These are phyloP conservation scores for Geranium brycei DNA, from an alignment of 345 rosid genomes.

Conservation along the genomic window DNA sequence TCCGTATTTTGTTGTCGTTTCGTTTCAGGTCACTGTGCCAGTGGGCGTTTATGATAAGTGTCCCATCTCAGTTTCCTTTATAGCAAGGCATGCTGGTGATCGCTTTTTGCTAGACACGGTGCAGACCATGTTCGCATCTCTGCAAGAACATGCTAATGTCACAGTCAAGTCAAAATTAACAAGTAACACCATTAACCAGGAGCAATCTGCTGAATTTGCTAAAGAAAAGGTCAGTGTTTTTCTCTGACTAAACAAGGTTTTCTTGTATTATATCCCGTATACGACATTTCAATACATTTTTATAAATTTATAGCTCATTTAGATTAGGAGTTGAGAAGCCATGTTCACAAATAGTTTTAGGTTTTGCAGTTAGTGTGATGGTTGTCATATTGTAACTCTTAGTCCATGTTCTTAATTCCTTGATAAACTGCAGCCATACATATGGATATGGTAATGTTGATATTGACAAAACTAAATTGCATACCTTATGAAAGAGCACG, in stretches of 20 bases:
- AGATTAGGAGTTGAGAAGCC: too few relatives aligned
- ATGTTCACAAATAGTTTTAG: too few relatives aligned
- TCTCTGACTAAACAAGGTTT: not conserved
- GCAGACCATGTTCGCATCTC: constrained; percentile 46
- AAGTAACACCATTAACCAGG: constrained; percentile 27
- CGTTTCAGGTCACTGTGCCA: constrained; percentile 59
- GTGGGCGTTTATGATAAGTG: constrained; percentile 55
- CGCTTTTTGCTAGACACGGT: constrained; percentile 73
- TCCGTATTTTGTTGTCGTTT: too few relatives aligned
- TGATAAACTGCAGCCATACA: too few relatives aligned
- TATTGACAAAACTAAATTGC: too few relatives aligned
- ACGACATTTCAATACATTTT: too few relatives aligned
- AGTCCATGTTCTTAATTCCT: too few relatives aligned
- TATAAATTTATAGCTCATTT: too few relatives aligned
- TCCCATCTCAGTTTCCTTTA: constrained; percentile 71
- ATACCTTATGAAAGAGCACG: too few relatives aligned
- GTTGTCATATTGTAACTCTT: too few relatives aligned
- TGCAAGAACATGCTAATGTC: constrained; percentile 56
- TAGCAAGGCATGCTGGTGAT: constrained; percentile 79
- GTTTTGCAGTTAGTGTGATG: too few relatives aligned
- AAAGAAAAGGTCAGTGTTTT: constrained; percentile 64
- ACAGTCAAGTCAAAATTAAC: constrained; percentile 36
- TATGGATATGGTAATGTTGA: too few relatives aligned
- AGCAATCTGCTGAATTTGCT: constrained; percentile 60
- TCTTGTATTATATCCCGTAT: not conserved